Evolutionary conservation across 1,284 basidiomycete species (phyloP), one percentile per base, ranked within the genome.

Genomic region (Vanrija humicola): DNA sequence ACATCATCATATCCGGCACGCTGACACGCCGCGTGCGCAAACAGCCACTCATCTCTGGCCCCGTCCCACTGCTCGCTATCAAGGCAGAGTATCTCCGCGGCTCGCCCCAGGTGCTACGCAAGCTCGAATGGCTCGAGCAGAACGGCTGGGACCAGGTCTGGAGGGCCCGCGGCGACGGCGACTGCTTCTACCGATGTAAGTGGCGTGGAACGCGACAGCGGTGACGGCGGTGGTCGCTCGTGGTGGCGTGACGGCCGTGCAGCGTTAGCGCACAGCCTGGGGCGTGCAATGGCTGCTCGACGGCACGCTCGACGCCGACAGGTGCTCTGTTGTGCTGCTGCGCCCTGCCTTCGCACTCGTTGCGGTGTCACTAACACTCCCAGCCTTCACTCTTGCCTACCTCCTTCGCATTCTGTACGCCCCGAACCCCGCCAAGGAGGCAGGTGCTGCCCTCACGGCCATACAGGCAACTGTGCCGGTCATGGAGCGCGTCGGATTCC

Each of bases 171-270:
- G 88, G 89, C 72, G 73, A 73, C 73, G 88, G 87, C 0, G 86
- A 89, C 72, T 89, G 88, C 67, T 88, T 88, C 70, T 89, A 88
- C 70, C 78, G 87, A 79, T 85, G 87, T 87, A 56, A 78, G 75
- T 71, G 63, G 38, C 40, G 7, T 5, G 34, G 34, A n/a, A n/a
- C n/a, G n/a, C n/a, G n/a, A n/a, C n/a, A n/a, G 34, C 12, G 34
- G 34, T 12, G 29, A 12, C 34, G 21, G 34, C 2, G 34, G 34
- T 12, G 34, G 14, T 12, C 12, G 34, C 34, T 34, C 6, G 12
- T 3, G 34, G 12, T 34, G 34, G 5, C 34, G 34, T 15, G 34
- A 15, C 34, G 14, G 34, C 34, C 34, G 34, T 14, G 34, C 34
- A 34, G 34, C 34, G 4, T 12, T 34, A 34, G 34, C 34, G 12